A percentile compares a stretch with the other conserved stretches of the same genome.
Conservation (phyloP, 495 filamentous ascomycete species). For the Tetracladium setigerum region DNA sequence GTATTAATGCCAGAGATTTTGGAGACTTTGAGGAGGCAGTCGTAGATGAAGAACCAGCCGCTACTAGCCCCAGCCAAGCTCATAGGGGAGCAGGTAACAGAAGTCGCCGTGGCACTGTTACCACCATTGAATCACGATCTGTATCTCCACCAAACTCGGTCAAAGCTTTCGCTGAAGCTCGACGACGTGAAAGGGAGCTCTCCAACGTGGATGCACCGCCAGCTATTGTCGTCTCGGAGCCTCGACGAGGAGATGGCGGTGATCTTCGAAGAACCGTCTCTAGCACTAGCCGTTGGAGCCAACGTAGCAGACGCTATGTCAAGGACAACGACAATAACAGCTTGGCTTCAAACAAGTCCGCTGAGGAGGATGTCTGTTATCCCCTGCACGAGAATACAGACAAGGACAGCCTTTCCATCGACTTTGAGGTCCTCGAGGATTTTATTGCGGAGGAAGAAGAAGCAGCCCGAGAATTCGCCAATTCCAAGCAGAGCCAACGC, state of each 20-base stretch:
- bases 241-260: slow-evolving; percentile 55
- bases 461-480: slow-evolving; percentile 22
- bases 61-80: slow-evolving; percentile 24
- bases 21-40: slow-evolving; percentile 81
- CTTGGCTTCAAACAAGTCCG: slow-evolving; percentile 44
- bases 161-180: slow-evolving; percentile 85
- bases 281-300: slow-evolving; percentile 49
- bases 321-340: slow-evolving; percentile 38
- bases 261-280: slow-evolving; percentile 67
- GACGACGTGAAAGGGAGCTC: slow-evolving; percentile 48
- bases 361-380: slow-evolving; percentile 82
- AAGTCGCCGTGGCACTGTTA: slow-evolving; percentile 39
- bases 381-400: slow-evolving; percentile 47
- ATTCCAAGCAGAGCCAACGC: slow-evolving; percentile 16
- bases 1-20: slow-evolving; percentile 57
- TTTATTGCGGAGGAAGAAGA: slow-evolving; percentile 57
- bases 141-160: slow-evolving; percentile 93
- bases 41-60: slow-evolving; percentile 65
- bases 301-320: slow-evolving; percentile 36
- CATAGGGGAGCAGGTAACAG: slow-evolving; percentile 14
- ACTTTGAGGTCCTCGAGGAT: slow-evolving; percentile 83
- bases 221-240: slow-evolving; percentile 22
- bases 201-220: slow-evolving; percentile 38
- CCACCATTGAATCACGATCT: slow-evolving; percentile 49
- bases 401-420: slow-evolving; percentile 51